Base-by-base conservation (phyloP, 164 flowering plant species). In the Malania oleifera region DNA sequence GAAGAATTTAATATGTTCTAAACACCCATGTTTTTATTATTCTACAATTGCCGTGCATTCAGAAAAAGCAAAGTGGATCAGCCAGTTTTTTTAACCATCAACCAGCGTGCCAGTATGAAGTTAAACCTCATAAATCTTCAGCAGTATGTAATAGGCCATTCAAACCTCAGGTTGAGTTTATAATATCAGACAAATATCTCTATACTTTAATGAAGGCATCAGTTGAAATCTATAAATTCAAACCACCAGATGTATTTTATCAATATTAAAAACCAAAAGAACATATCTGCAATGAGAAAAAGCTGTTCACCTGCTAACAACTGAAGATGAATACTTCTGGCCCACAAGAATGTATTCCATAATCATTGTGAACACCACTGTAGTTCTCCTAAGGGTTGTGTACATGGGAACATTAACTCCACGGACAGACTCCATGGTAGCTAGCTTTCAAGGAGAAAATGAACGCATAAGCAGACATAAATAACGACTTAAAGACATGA, bases 341-440 rank as follows among this genome's bases (percentile, higher is more conserved):
- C 77, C 68, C 1, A 75, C 72, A 48, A 82, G 63, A 52, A 80
- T 18, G 54, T 64, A 75, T 63, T 78, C 82, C 46, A 78, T 56
- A 23, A 77, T 27, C 85, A 80, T 80, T 19, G 82, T 77, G 51
- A 80, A 80, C 34, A 65, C 77, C 50, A 78, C 80, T 5, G 84
- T 77, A 7, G 80, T 80, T 35, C 82, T 69, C 75, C 84, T 71
- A 22, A 80, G 73, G 28, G 80, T 73, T 15, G 82, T 80, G 69
- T 80, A 77, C 84, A 80, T 80, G 28, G 84, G 84, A 67, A 80
- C 82, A 72, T 75, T 80, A 54, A 80, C 82, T 56, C 82, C 82
- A 24, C 84, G 77, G n/a, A 80, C 77, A 67, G 84, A 75, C 61
- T 71, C 84, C 82, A 80, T 71, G 12, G 77, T 61, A 44, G 55